These are phyloP conservation scores for Bodo saltans DNA, from an alignment of 78 protist species.

Conservation along the genomic window DNA sequence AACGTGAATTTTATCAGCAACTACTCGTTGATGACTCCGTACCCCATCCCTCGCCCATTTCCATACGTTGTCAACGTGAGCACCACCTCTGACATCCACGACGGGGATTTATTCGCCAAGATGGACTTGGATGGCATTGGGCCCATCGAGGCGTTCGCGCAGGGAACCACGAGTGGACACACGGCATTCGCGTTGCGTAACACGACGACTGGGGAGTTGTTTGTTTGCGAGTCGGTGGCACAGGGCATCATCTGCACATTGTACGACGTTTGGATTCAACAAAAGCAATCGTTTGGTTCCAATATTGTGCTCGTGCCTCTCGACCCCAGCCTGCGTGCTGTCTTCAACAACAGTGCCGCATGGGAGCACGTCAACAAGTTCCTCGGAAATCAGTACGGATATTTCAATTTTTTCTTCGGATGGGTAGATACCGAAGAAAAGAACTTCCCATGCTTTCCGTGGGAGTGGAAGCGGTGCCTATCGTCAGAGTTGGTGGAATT, in stretches of 20 bases:
- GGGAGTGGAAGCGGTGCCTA: background rate
- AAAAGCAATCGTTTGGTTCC: background rate
- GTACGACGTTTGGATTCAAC: background rate
- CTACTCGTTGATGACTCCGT: background rate
- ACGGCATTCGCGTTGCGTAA: slow-evolving; percentile 29
- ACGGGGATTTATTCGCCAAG: slow-evolving; percentile 32
- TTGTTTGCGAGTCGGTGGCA: slow-evolving; percentile 14
- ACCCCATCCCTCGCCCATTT: slow-evolving; percentile 4
- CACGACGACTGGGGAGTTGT: background rate
- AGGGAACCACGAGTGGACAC: slow-evolving; percentile 20
- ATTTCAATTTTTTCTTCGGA: slow-evolving; percentile 20
- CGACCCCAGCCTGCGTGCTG: background rate
- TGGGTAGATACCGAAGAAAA: slow-evolving; percentile 36
- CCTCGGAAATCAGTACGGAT: slow-evolving; percentile 31
- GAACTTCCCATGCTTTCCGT: slow-evolving; percentile 30
- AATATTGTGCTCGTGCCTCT: slow-evolving; percentile 13
- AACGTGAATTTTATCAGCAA: background rate
- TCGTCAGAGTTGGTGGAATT: background rate
- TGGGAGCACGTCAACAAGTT: background rate
- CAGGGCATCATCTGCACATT: slow-evolving; percentile 1
- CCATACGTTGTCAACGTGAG: no score
- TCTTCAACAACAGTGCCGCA: slow-evolving; percentile 9
- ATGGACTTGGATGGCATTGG: slow-evolving; percentile 38
- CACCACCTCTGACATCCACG: background rate
- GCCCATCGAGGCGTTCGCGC: slow-evolving; percentile 24